Percentiles rank a stretch among this genome's conserved stretches.
Conservation (phyloP, 2,329 filamentous ascomycete genomes). For the Zymoseptoria pseudotritici region DNA sequence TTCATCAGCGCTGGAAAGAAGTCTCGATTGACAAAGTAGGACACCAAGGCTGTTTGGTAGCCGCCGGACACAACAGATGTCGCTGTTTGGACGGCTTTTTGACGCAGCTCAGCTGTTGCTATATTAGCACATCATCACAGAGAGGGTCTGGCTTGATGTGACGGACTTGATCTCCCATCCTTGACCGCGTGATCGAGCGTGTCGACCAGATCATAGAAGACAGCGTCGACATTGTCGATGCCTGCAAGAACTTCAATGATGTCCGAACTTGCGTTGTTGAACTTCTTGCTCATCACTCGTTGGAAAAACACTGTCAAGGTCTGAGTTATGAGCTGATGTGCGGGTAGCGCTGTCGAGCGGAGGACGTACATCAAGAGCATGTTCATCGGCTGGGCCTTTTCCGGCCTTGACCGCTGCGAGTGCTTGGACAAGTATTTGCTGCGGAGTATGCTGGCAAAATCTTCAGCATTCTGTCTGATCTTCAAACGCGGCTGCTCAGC, state of each 20-base stretch:
- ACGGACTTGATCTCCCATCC: constrained; percentile 61
- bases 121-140: constrained; percentile 1
- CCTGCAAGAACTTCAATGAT: constrained; percentile 86
- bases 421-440: constrained; percentile 69
- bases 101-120: constrained; percentile 59
- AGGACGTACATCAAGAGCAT: constrained; percentile 73
- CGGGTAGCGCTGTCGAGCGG: constrained; percentile 4
- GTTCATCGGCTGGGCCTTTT: constrained; percentile 56
- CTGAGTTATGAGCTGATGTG: constrained; percentile 48
- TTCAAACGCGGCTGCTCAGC: background rate
- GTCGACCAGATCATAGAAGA: constrained; percentile 83
- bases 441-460: constrained; percentile 51
- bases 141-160: background rate
- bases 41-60: constrained; percentile 87
- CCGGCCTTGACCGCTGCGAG: constrained; percentile 60
- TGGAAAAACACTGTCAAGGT: constrained; percentile 84
- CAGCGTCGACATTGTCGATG: constrained; percentile 75
- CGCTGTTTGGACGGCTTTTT: constrained; percentile 72
- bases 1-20: constrained; percentile 93
- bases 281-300: constrained; percentile 76
- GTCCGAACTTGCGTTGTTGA: constrained; percentile 90
- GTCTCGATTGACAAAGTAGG: constrained; percentile 91
- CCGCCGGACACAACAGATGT: constrained; percentile 84
- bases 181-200: constrained; percentile 77
- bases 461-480: constrained; percentile 1